phyloP scores from a whole-genome alignment of 2,329 filamentous ascomycete species.

The Ophiocordyceps unilateralis region DNA sequence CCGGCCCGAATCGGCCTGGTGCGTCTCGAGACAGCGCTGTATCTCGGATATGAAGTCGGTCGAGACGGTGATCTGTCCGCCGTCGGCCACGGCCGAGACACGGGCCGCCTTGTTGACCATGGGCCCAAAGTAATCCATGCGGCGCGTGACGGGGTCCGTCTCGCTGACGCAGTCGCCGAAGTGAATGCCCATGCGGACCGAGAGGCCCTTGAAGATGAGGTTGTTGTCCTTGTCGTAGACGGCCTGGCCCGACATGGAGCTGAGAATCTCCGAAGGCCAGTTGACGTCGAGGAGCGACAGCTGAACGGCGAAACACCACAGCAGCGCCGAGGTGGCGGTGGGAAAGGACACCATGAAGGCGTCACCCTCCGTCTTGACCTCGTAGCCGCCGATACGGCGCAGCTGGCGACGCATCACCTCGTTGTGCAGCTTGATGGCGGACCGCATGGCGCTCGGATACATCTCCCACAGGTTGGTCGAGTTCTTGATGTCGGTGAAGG shows the following conservation, averaged over 20 bases:
- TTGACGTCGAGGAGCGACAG: constrained; percentile 69
- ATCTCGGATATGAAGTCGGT: constrained; percentile 96
- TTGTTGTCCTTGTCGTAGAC: constrained; percentile 70
- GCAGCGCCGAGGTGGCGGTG: constrained; percentile 79
- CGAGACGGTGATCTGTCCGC: constrained; percentile 91
- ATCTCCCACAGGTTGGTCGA: constrained; percentile 94
- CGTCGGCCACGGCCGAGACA: constrained; percentile 87
- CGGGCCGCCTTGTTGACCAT: constrained; percentile 97
- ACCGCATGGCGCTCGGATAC: constrained; percentile 86
- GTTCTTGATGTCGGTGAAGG: constrained; percentile 98
- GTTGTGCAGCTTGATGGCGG: constrained; percentile 94
- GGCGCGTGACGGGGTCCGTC: constrained; percentile 84
- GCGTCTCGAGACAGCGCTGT: constrained; percentile 74
- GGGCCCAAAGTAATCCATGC: constrained; percentile 98
- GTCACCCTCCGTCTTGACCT: constrained; percentile 98
- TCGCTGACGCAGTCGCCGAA: constrained; percentile 92
- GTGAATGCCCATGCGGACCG: constrained; percentile 94
- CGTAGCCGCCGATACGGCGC: constrained; percentile 85
- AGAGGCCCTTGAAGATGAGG: constrained; percentile 83
- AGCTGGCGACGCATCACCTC: constrained; percentile 89
- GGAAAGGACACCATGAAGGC: constrained; percentile 99
- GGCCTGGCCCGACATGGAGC: constrained; percentile 69
- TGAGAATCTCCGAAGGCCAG: constrained; percentile 88
- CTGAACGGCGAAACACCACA: constrained; percentile 96
- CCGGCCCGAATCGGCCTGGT: constrained; percentile 64